phyloP scores from a whole-genome alignment of 805 yeast species.

The Monosporozyma yasuniensis region DNA sequence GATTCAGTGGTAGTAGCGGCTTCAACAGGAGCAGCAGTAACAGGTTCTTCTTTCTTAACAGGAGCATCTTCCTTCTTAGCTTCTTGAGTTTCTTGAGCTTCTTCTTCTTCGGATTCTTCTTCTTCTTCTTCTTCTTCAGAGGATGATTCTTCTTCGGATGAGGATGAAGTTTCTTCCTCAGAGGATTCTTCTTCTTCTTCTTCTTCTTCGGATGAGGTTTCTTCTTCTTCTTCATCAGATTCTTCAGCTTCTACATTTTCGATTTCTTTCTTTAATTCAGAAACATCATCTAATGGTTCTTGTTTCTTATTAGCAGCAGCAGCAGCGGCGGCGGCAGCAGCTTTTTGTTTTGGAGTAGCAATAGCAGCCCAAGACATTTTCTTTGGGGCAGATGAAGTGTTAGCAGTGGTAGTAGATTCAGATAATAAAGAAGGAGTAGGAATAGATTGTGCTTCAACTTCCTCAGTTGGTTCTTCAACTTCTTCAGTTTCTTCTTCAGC shows the following conservation, averaged over 20 bases:
- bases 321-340: slow-evolving; percentile 14
- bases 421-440: slow-evolving; percentile 7
- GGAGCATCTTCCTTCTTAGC: slow-evolving; percentile 1
- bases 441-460: slow-evolving; percentile 23
- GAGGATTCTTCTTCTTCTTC: slow-evolving; percentile 4
- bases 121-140: slow-evolving; percentile 5
- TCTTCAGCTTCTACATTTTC: slow-evolving; percentile 5
- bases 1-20: slow-evolving; percentile 1
- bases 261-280: slow-evolving; percentile 31
- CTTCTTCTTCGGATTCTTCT: slow-evolving; percentile 1
- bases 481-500: slow-evolving; percentile 4
- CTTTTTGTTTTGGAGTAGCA: slow-evolving; percentile 44
- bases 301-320: slow-evolving; percentile 1
- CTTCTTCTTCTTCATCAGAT: slow-evolving; percentile 5
- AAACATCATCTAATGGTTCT: slow-evolving; percentile 23
- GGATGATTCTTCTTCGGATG: slow-evolving; percentile 2
- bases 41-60: background rate
- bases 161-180: slow-evolving; percentile 1
- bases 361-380: slow-evolving; percentile 63
- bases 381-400: slow-evolving; percentile 8
- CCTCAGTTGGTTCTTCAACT: slow-evolving; percentile 29
- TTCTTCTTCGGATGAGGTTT: slow-evolving; percentile 2
- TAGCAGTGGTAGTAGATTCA: slow-evolving; percentile 6
- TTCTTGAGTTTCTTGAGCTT: slow-evolving; percentile 3
- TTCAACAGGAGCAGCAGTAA: slow-evolving; percentile 6